Evolutionary conservation across 1,139 yeast genomes (phyloP).

Genomic region (Diutina neorugosa): DNA sequence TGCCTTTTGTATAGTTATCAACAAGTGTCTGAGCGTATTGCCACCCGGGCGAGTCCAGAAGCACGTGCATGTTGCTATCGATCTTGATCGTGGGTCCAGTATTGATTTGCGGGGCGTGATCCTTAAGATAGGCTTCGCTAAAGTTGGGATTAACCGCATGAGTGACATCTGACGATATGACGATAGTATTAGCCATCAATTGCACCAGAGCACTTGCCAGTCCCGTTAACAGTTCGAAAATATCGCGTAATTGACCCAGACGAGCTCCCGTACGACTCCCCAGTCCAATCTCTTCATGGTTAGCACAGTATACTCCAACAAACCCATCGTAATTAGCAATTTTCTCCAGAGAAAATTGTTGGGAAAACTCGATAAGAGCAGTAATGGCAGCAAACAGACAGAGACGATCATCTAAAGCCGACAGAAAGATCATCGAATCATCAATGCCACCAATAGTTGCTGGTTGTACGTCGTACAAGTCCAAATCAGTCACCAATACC

Average conservation of each 20-base stretch:
- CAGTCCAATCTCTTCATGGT: conserved; percentile 32
- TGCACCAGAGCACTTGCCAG: conserved; percentile 27
- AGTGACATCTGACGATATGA: conserved; percentile 35
- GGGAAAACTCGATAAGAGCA: conserved; percentile 19
- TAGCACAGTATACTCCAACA: conserved; percentile 26
- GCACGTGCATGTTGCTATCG: conserved; percentile 31
- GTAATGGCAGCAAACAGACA: conserved; percentile 31
- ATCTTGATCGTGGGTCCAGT: conserved; percentile 27
- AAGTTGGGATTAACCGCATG: conserved; percentile 37
- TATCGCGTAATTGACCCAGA: background rate
- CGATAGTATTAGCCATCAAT: conserved; percentile 23
- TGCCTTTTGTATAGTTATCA: conserved; percentile 11
- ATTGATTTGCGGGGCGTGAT: conserved; percentile 31
- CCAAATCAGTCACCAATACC: conserved; percentile 26
- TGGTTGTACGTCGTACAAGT: conserved; percentile 28
- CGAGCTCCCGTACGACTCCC: background rate
- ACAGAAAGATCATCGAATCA: conserved; percentile 29
- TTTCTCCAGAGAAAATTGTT: conserved; percentile 9
- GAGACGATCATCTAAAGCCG: conserved; percentile 33
- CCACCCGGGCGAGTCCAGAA: conserved; percentile 30
- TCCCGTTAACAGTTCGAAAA: conserved; percentile 20
- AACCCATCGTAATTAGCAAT: conserved; percentile 19
- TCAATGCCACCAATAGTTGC: conserved; percentile 30
- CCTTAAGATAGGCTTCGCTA: conserved; percentile 21
- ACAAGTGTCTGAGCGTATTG: conserved; percentile 23